Conservation (phyloP, 1,284 basidiomycete genomes). For the Lignosus rhinocerotis region DNA sequence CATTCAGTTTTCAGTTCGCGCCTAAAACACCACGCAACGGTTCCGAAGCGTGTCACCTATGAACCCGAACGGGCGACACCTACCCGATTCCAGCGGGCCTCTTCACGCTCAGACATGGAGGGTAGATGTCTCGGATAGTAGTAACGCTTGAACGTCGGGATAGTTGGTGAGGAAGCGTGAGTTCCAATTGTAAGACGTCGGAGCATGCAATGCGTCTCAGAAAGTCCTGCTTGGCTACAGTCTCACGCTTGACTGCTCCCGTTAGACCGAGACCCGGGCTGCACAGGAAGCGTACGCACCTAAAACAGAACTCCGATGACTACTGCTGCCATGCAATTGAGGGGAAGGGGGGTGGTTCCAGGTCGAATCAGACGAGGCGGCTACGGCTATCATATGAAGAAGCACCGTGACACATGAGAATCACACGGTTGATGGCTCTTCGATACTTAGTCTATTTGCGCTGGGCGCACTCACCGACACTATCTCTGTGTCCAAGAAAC, state of each 20-base stretch:
- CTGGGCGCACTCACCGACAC: too few relatives aligned
- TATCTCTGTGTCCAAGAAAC: too few relatives aligned
- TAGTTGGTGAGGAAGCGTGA: background rate
- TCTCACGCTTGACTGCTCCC: background rate
- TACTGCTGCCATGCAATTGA: background rate
- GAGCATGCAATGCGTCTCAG: background rate
- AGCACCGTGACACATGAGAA: too few relatives aligned
- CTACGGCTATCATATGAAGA: too few relatives aligned
- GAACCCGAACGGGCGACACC: background rate
- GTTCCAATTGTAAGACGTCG: background rate
- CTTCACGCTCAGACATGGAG: slow-evolving; percentile 11
- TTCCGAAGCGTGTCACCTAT: too few relatives aligned
- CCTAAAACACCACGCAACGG: too few relatives aligned
- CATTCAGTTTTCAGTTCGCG: background rate
- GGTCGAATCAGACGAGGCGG: too few relatives aligned
- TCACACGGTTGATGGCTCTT: too few relatives aligned
- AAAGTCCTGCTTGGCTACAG: background rate
- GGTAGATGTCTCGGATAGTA: background rate
- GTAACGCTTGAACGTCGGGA: background rate
- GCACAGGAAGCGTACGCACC: too few relatives aligned
- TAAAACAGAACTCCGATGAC: too few relatives aligned
- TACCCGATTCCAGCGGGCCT: slow-evolving; percentile 21
- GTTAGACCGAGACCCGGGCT: background rate
- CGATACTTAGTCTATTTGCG: too few relatives aligned
- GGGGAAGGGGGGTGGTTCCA: background rate